Conservation (phyloP, 2,329 filamentous ascomycete genomes). For the Botryotinia globosa region DNA sequence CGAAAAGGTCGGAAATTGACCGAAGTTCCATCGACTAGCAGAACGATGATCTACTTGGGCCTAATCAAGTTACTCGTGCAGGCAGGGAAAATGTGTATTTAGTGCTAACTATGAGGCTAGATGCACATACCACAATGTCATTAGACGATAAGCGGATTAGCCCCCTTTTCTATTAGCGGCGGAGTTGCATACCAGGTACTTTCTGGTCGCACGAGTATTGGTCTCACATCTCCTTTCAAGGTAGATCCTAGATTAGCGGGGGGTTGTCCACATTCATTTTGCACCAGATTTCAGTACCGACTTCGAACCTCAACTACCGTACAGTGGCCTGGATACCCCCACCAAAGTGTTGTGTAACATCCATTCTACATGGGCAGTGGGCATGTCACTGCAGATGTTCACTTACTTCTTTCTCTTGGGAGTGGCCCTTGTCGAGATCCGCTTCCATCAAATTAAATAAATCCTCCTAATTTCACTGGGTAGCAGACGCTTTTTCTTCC, state of each 20-base stretch:
- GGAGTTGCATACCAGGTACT: neutral
- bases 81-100: neutral
- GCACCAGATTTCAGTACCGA: slow-evolving; percentile 18
- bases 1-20: slow-evolving; percentile 8
- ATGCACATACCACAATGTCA: neutral
- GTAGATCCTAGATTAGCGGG: slow-evolving; percentile 8
- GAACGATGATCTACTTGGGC: neutral
- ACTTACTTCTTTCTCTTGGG: neutral
- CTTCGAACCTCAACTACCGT: neutral
- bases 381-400: neutral
- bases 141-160: neutral
- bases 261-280: slow-evolving; percentile 13
- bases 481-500: neutral
- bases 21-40: neutral
- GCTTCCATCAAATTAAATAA: neutral
- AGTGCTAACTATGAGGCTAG: neutral
- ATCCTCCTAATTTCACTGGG: slow-evolving; percentile 8
- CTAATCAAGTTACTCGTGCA: slow-evolving; percentile 7
- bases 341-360: neutral
- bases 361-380: neutral
- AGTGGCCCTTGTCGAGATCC: slow-evolving; percentile 2
- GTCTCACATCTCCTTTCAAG: slow-evolving; percentile 11
- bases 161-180: neutral
- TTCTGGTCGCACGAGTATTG: neutral
- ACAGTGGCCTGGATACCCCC: neutral